Conservation (phyloP, 1,139 yeast genomes). For the Barnettozyma hawaiiensis region DNA sequence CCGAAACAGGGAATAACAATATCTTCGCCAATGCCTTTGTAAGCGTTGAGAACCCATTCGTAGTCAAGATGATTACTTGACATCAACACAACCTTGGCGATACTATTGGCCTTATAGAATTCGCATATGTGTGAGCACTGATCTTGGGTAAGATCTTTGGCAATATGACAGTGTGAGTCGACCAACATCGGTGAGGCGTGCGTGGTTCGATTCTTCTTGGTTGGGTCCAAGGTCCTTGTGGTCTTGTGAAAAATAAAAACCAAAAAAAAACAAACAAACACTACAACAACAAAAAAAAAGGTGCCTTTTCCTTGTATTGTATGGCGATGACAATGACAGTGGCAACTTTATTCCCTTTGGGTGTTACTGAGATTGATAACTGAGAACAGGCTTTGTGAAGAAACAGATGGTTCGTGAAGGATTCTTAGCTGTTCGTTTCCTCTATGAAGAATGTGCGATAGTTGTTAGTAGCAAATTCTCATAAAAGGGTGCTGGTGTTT, state of each 20-base stretch:
- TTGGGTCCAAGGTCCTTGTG: no score
- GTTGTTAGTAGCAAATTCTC: not conserved
- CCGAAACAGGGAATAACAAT: conserved; percentile 63
- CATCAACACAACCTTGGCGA: conserved; percentile 38
- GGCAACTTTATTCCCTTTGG: no score
- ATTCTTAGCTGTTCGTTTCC: not conserved
- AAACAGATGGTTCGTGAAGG: not conserved
- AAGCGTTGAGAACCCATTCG: conserved; percentile 27
- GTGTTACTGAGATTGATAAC: no score
- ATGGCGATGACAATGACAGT: no score
- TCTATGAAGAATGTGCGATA: not conserved
- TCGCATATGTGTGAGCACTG: conserved; percentile 4
- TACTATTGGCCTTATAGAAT: conserved; percentile 12
- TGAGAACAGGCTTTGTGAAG: not conserved
- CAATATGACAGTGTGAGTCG: conserved; percentile 66
- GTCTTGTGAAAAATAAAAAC: no score
- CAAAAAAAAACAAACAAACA: no score
- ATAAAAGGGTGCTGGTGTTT: no score
- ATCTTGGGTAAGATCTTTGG: conserved; percentile 25
- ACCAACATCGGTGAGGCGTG: conserved; percentile 24
- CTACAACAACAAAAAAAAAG: no score
- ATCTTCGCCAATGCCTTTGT: conserved; percentile 19
- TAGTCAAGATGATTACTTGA: conserved; percentile 52
- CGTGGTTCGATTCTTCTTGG: no score
- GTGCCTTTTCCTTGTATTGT: no score